phyloP scores from a whole-genome alignment of 352 stramenopile species.

The Pythium diclinum region DNA sequence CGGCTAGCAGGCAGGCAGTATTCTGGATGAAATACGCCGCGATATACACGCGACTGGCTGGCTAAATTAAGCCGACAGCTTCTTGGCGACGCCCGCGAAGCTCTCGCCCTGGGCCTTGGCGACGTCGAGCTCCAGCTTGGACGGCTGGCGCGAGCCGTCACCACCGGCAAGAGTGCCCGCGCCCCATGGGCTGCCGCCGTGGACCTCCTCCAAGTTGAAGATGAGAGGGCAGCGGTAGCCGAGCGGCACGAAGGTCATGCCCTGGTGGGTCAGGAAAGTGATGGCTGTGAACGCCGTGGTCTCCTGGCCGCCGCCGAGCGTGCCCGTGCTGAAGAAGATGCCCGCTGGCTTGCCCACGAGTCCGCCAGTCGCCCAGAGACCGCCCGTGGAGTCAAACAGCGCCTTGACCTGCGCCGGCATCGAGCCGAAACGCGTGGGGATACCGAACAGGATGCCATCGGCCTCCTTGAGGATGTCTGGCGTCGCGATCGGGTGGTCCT shows the following conservation, averaged over 20 bases:
- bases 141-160: constrained; percentile 69
- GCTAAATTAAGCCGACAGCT: constrained; percentile 51
- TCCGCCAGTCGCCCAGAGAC: constrained; percentile 55
- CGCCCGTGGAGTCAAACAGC: constrained; percentile 62
- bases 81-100: constrained; percentile 78
- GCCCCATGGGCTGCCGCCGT: constrained; percentile 56
- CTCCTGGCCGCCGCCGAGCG: constrained; percentile 70
- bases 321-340: constrained; percentile 65
- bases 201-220: constrained; percentile 54
- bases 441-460: constrained; percentile 86
- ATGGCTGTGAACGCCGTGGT: constrained; percentile 59
- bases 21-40: not conserved
- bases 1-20: not conserved
- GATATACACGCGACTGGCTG: not conserved
- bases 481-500: constrained; percentile 59
- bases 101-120: constrained; percentile 76
- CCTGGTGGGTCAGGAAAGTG: constrained; percentile 70
- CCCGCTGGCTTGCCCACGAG: constrained; percentile 69
- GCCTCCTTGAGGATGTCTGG: constrained; percentile 59
- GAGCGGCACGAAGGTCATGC: constrained; percentile 77
- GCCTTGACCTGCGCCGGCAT: constrained; percentile 68
- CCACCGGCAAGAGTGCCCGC: constrained; percentile 56
- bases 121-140: constrained; percentile 77
- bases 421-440: constrained; percentile 83
- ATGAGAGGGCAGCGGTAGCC: constrained; percentile 40